Evolutionary conservation across 768 basidiomycete species (phyloP).

Genomic region (Xerocomus spinulosus): DNA sequence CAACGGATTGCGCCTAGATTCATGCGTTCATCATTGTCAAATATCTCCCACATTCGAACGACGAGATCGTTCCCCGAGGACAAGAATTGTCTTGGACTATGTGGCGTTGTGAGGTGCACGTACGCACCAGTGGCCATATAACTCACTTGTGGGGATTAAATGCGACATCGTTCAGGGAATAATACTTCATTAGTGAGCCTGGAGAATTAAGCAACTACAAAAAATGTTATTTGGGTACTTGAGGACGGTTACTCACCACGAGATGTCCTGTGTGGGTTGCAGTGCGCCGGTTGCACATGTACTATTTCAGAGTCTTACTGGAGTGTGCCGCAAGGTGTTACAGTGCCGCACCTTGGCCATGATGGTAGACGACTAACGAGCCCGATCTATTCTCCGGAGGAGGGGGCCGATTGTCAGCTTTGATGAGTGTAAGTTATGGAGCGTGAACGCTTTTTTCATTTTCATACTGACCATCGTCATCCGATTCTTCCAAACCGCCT

Average conservation of each 20-base stretch:
- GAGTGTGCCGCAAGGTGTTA: neutral
- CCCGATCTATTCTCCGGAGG: constrained; percentile 46
- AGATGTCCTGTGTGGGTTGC: constrained; percentile 14
- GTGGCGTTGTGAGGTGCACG: constrained; percentile 4
- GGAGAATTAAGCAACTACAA: too few species aligned
- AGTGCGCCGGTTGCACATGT: constrained; percentile 17
- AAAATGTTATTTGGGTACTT: too few species aligned
- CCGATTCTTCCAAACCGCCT: constrained; percentile 41
- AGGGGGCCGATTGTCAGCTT: constrained; percentile 17
- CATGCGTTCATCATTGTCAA: constrained; percentile 11
- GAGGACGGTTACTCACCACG: constrained; percentile 12
- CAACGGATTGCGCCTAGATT: constrained; percentile 9
- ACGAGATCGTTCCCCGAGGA: constrained; percentile 46
- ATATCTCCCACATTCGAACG: constrained; percentile 41
- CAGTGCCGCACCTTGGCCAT: constrained; percentile 23
- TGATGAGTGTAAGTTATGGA: neutral
- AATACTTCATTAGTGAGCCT: constrained; percentile 39
- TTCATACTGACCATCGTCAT: constrained; percentile 17
- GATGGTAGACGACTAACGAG: constrained; percentile 40
- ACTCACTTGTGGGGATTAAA: constrained; percentile 48
- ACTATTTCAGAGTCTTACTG: constrained; percentile 13
- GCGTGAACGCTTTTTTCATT: constrained; percentile 18
- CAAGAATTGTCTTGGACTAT: constrained; percentile 38
- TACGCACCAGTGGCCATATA: neutral
- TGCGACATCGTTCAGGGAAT: constrained; percentile 51